Evolutionary conservation across 306 rosid genomes (phyloP), one percentile per base, ranked within the genome.

Genomic region (Castanea sativa): DNA sequence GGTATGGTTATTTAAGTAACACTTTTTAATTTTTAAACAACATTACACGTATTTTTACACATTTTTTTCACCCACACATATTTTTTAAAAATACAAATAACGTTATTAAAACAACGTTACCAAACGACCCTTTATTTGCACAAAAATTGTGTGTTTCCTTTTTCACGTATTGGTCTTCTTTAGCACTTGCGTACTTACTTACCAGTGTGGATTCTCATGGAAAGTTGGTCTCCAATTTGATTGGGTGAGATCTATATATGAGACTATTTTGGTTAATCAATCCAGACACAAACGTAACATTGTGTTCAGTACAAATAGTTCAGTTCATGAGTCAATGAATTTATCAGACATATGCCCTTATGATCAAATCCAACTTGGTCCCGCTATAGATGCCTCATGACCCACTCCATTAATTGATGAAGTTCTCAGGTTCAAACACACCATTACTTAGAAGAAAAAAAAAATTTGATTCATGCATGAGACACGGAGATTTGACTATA

Each of bases 401-500:
- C 86, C 91, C 88, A 81, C 83, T 61, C 60, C 53, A 82, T 91
- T 84, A 77, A 85, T 57, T 64, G 21, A 64, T 83, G 83, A 83
- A 80, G 27, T 79, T 82, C 85, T 80, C 77, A 82, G 76, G 72
- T 76, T 85, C 74, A 78, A 87, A 73, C 53, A 55, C 81, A 70
- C 53, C 80, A 72, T 79, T 59, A 59, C 69, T 82, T 1, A 7
- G 43, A 6, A 1, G 1, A 6, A 5, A 1, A 2, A 27, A 8
- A 19, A 57, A 69, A 58, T 81, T 78, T 73, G 79, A 71, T 61
- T 76, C 73, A 82, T 41, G 45, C 45, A 41, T 41, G 45, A 41
- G 45, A 41, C 45, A 41, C 71, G 14, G 21, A 83, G 29, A 63
- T 69, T 79, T 86, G 83, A 78, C 81, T 49, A 33, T 73, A 59